These are phyloP conservation scores for Hypoxylon rubiginosum DNA, from an alignment of 2,329 filamentous ascomycete genomes.

Conservation along the genomic window DNA sequence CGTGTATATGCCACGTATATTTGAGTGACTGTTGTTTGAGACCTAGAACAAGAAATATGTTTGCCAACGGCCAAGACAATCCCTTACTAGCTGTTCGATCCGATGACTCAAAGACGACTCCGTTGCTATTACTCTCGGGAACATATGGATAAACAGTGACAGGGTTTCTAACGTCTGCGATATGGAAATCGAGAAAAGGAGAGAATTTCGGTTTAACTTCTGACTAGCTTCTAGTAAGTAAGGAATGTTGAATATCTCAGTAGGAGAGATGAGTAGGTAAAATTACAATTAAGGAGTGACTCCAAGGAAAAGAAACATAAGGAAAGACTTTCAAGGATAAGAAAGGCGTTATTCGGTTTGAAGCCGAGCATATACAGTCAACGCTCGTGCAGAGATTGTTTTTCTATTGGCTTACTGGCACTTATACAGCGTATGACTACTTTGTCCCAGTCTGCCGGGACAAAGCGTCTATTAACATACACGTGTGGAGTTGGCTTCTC, in stretches of 20 bases:
- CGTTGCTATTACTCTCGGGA: background rate
- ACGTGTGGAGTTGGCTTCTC: background rate
- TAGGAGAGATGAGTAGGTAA: constrained; percentile 13
- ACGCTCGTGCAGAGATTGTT: background rate
- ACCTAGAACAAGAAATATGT: constrained; percentile 18
- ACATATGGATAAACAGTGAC: constrained; percentile 4
- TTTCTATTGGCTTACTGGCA: constrained; percentile 11
- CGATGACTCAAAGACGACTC: constrained; percentile 15
- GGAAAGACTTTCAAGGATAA: constrained; percentile 11
- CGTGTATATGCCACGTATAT: constrained; percentile 21
- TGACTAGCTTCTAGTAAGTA: constrained; percentile 30
- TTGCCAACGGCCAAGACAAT: constrained; percentile 8
- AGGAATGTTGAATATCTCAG: constrained; percentile 38
- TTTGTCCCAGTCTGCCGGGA: constrained; percentile 34
- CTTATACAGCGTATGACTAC: constrained; percentile 29
- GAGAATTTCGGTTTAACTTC: constrained; percentile 13
- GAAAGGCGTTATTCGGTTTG: constrained; percentile 15
- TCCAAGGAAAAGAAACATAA: constrained; percentile 19
- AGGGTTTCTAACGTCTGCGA: constrained; percentile 23
- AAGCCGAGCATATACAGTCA: constrained; percentile 18
- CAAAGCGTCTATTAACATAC: constrained; percentile 31
- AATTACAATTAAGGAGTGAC: constrained; percentile 12
- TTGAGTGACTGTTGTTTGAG: constrained; percentile 7
- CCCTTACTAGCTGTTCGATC: constrained; percentile 5
- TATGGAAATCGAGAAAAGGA: constrained; percentile 18